Base-by-base conservation (phyloP, 139 green algal species). In the Micractinium sp. region DNA sequence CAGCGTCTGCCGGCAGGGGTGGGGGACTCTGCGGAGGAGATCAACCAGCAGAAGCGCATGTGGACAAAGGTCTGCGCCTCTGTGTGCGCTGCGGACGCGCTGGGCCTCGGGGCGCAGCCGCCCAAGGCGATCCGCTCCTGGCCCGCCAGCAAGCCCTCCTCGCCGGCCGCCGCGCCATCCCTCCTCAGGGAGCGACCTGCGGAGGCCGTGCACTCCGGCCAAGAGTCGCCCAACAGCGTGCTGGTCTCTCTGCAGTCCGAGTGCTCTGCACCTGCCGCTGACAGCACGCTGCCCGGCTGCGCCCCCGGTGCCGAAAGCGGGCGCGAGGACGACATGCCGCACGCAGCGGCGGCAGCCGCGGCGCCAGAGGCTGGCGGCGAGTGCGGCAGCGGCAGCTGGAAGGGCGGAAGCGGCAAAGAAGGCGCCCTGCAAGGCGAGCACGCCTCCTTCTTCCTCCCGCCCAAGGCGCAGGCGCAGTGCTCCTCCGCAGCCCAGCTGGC, bases 221-320 rank as follows among this genome's bases (percentile, higher is more conserved):
- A 25, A 12, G 31, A 81, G 39, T 88, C 84, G 19, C 84, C 84
- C 20, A 47, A 13, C 84, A 88, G 84, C 84, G 84, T 88, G 69
- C 84, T 88, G 84, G 38, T 39, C 2, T 35, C 15, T 18, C 71
- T 78, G 71, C 71, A 3, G 71, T 35, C 36, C 4, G 15, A 9
- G 36, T 4, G 35, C 19, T 19, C 15, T 18, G 76, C 35, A 2
- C 4, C 4, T 4, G 76, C 3, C 36, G 76, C 33, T 33, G 76
- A n/a, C 76, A 78, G n/a, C 31, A 18, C 16, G 25, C 20, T 3
- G 71, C n/a, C n/a, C 25, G n/a, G 4, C 31, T 20, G 29, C n/a
- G n/a, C 31, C 25, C 71, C 47, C 9, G 47, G 7, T 56, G 47
- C 47, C 47, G 47, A 56, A 56, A 56, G 47, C 47, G 47, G 7